phyloP scores from a whole-genome alignment of 1,284 basidiomycete species.

The Malassezia equina region DNA sequence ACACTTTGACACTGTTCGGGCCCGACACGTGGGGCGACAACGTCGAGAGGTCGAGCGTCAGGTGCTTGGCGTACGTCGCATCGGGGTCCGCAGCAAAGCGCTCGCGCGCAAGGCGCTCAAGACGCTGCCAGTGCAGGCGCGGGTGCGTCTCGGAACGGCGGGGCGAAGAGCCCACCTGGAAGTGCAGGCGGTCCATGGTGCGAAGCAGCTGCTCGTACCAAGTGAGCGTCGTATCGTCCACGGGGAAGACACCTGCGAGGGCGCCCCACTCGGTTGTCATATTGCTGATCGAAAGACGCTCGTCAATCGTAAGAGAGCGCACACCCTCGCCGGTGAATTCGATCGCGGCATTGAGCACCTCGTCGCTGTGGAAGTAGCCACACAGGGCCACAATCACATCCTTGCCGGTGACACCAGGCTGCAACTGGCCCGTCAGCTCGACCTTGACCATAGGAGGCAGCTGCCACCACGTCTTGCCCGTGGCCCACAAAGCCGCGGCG shows the following conservation, averaged over 20 bases:
- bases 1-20: slow-evolving; percentile 93
- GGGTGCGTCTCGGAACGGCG: slow-evolving; percentile 61
- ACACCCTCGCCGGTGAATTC: slow-evolving; percentile 94
- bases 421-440: slow-evolving; percentile 70
- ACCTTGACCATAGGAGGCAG: slow-evolving; percentile 93
- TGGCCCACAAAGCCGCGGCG: slow-evolving; percentile 93
- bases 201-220: slow-evolving; percentile 79
- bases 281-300: slow-evolving; percentile 71
- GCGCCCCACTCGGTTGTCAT: slow-evolving; percentile 99
- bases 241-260: slow-evolving; percentile 86
- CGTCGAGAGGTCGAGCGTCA: slow-evolving; percentile 82
- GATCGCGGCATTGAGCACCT: slow-evolving; percentile 94
- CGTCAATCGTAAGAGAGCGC: slow-evolving; percentile 70
- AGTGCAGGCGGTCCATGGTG: slow-evolving; percentile 70
- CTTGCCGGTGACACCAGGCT: slow-evolving; percentile 88
- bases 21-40: slow-evolving; percentile 91
- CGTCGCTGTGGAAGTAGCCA: slow-evolving; percentile 90
- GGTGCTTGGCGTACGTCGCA: slow-evolving; percentile 75
- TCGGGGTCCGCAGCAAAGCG: slow-evolving; percentile 63
- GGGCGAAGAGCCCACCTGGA: slow-evolving; percentile 53
- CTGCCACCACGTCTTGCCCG: slow-evolving; percentile 99
- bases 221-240: slow-evolving; percentile 67
- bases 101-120: slow-evolving; percentile 57
- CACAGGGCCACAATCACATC: slow-evolving; percentile 97
- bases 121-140: slow-evolving; percentile 66